Percentiles rank a stretch among this genome's conserved stretches.
phyloP scores from a whole-genome alignment of 306 rosid genomes.

The Gynostemma pentaphyllum region DNA sequence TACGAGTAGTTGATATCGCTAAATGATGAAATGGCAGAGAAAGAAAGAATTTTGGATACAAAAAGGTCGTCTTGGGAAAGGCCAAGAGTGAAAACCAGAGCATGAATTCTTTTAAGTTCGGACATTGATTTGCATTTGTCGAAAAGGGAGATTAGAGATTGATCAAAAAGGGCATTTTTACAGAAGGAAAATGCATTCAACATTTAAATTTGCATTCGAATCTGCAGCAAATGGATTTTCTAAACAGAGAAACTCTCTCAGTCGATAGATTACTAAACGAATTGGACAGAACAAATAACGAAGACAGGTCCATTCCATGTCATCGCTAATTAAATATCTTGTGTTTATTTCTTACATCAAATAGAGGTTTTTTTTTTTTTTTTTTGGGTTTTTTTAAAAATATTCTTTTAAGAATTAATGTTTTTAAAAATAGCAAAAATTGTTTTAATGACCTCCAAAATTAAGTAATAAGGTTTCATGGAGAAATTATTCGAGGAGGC shows the following conservation, averaged over 20 bases:
- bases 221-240: background rate
- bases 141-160: slow-evolving; percentile 23
- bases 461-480: no score
- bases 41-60: slow-evolving; percentile 32
- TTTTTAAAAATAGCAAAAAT: no score
- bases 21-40: slow-evolving; percentile 37
- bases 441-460: no score
- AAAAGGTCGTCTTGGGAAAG: slow-evolving; percentile 34
- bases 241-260: background rate
- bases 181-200: background rate
- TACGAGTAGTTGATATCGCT: slow-evolving; percentile 41
- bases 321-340: no score
- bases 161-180: slow-evolving; percentile 18
- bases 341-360: no score
- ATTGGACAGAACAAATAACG: no score
- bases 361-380: no score
- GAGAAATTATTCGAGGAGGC: no score
- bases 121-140: slow-evolving; percentile 48
- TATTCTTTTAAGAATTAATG: no score
- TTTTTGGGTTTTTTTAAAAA: no score
- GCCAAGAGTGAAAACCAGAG: slow-evolving; percentile 40
- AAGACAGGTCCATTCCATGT: no score
- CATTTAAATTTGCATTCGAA: background rate
- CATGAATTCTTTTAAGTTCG: slow-evolving; percentile 52
- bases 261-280: background rate